These are phyloP conservation scores for Calocybe cyanea DNA, from an alignment of 768 basidiomycete species.

Conservation along the genomic window DNA sequence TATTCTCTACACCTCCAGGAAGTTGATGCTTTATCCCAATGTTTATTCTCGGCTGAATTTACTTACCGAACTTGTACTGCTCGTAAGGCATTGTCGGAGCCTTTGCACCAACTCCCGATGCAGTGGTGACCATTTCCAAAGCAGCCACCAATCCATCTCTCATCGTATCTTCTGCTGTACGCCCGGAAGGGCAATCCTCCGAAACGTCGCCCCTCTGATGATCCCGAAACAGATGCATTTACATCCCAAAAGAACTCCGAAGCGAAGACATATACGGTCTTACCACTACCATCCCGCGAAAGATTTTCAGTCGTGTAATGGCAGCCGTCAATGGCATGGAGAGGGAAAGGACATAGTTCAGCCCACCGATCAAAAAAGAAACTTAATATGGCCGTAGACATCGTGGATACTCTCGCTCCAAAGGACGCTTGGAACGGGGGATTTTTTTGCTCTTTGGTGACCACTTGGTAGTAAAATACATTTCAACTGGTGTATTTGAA, in stretches of 20 bases:
- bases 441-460: too few species aligned
- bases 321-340: conserved; percentile 57
- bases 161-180: conserved; percentile 41
- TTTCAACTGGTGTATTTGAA: too few species aligned
- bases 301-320: conserved; percentile 58
- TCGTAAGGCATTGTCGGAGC: conserved; percentile 71
- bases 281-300: conserved; percentile 63
- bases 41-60: background rate
- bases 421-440: too few species aligned
- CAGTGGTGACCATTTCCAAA: conserved; percentile 50
- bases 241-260: conserved; percentile 57
- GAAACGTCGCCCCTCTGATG: conserved; percentile 32
- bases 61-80: conserved; percentile 5
- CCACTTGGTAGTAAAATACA: too few species aligned
- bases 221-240: conserved; percentile 33
- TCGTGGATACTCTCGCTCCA: conserved; percentile 50
- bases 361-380: conserved; percentile 55
- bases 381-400: conserved; percentile 68
- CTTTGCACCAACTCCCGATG: conserved; percentile 63
- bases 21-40: too few species aligned
- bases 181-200: conserved; percentile 47
- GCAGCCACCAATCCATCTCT: conserved; percentile 31
- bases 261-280: conserved; percentile 72
- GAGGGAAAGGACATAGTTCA: conserved; percentile 44
- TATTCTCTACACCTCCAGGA: conserved; percentile 60